Conservation (phyloP, 495 filamentous ascomycete genomes). For the Lentithecium fluviatile region DNA sequence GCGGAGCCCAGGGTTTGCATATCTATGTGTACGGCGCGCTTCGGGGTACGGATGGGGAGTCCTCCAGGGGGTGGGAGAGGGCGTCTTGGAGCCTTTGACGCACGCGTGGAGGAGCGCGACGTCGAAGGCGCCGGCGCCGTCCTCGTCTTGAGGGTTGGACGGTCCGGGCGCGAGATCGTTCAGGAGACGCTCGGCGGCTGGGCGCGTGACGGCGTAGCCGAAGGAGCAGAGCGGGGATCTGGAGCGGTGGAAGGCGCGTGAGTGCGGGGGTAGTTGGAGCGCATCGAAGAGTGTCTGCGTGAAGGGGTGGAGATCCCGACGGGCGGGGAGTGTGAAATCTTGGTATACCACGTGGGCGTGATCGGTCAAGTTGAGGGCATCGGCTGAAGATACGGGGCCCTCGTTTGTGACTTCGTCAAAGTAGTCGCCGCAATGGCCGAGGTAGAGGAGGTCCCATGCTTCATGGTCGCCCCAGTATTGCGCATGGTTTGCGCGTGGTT, state of each 20-base stretch:
- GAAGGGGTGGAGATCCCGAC: constrained; percentile 37
- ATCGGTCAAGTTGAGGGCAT: constrained; percentile 24
- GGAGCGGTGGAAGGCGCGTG: constrained; percentile 45
- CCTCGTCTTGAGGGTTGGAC: constrained; percentile 12
- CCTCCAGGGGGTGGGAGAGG: constrained; percentile 19
- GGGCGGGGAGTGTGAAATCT: constrained; percentile 33
- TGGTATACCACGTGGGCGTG: constrained; percentile 33
- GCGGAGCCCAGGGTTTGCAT: constrained; percentile 34
- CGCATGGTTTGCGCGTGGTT: constrained; percentile 10
- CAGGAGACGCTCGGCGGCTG: constrained; percentile 37
- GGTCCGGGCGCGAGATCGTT: constrained; percentile 30
- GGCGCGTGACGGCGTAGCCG: constrained; percentile 47
- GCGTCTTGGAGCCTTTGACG: constrained; percentile 24
- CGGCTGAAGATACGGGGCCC: constrained; percentile 28
- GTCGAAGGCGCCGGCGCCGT: constrained; percentile 38
- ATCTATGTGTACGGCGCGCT: constrained; percentile 13
- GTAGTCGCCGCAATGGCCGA: constrained; percentile 48
- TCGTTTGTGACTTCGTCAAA: constrained; percentile 28
- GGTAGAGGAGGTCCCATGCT: constrained; percentile 48
- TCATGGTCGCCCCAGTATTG: constrained; percentile 40
- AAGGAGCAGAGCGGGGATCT: constrained; percentile 49
- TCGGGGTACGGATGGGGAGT: constrained; percentile 28
- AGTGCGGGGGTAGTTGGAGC: constrained; percentile 34
- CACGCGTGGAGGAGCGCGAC: constrained; percentile 41
- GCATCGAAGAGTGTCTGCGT: constrained; percentile 34